A percentile compares a stretch with the other conserved stretches of the same genome.
Conservation (phyloP, 2,329 filamentous ascomycete genomes). For the Fusarium tuaranense region DNA sequence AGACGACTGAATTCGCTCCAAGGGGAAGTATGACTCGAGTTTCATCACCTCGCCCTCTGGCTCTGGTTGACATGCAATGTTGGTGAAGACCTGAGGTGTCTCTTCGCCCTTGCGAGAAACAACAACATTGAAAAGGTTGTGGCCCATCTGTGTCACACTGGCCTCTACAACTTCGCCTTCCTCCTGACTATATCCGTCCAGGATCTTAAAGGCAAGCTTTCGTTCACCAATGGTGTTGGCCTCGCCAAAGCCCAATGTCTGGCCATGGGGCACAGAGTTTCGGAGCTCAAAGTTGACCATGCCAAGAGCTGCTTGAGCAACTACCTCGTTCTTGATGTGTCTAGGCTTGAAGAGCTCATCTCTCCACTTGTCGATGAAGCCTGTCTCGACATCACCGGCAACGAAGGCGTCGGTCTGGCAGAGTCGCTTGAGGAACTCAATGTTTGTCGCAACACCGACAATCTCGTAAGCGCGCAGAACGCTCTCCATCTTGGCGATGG, state of each 20-base stretch:
- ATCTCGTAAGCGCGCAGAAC: conserved; percentile 92
- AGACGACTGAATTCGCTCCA: conserved; percentile 82
- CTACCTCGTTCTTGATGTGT: conserved; percentile 75
- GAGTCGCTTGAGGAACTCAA: conserved; percentile 93
- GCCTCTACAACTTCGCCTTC: conserved; percentile 71
- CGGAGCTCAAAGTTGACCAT: conserved; percentile 67
- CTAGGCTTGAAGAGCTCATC: conserved; percentile 79
- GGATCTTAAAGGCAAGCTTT: conserved; percentile 63
- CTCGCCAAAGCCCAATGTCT: conserved; percentile 67
- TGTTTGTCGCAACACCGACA: conserved; percentile 92
- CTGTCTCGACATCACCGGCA: conserved; percentile 90
- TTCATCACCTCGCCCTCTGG: conserved; percentile 45
- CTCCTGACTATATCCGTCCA: conserved; percentile 73
- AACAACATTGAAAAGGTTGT: conserved; percentile 59
- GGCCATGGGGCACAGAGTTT: conserved; percentile 58
- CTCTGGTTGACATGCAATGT: conserved; percentile 57
- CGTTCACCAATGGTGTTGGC: conserved; percentile 56
- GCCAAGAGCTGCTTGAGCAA: conserved; percentile 87
- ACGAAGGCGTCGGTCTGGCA: conserved; percentile 87
- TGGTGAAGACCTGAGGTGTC: conserved; percentile 54
- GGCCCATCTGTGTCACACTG: conserved; percentile 60
- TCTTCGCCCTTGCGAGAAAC: conserved; percentile 58
- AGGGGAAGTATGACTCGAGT: conserved; percentile 75
- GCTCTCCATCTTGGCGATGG: conserved; percentile 83
- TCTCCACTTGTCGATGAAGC: conserved; percentile 92